Conservation (phyloP, 1,284 basidiomycete species). For the Melampsora larici-populina region DNA sequence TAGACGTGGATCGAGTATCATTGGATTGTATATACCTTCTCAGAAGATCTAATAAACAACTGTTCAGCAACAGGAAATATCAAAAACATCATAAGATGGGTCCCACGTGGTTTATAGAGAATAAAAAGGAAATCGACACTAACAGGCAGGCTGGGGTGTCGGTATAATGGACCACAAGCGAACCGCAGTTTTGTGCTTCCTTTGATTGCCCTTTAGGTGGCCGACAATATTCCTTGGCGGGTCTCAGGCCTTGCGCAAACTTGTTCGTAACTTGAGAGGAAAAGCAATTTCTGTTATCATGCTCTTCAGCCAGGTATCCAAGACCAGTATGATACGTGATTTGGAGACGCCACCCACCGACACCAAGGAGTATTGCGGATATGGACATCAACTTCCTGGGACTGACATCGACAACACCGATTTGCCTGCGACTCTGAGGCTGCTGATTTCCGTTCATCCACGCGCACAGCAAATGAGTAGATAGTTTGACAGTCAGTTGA, state of each 20-base stretch:
- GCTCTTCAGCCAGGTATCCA: neutral
- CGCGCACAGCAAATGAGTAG: no score
- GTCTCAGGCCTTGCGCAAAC: slow-evolving; percentile 22
- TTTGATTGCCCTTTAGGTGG: slow-evolving; percentile 10
- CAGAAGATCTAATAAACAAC: slow-evolving; percentile 14
- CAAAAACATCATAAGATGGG: neutral
- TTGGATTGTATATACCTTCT: slow-evolving; percentile 21
- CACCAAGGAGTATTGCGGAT: slow-evolving; percentile 35
- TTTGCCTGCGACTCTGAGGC: neutral
- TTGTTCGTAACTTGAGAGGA: slow-evolving; percentile 17
- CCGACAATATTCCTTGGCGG: slow-evolving; percentile 36
- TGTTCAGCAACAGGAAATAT: neutral
- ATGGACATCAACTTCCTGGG: neutral
- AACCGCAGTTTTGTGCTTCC: neutral
- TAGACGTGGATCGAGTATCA: slow-evolving; percentile 25
- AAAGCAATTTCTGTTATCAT: slow-evolving; percentile 21
- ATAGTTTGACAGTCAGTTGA: no score
- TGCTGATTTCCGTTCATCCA: neutral
- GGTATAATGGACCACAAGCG: slow-evolving; percentile 24
- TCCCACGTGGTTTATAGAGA: neutral
- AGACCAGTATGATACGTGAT: neutral
- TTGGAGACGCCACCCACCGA: slow-evolving; percentile 8
- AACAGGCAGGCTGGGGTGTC: slow-evolving; percentile 13
- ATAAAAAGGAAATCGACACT: neutral
- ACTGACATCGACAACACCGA: slow-evolving; percentile 33